Percentiles rank a stretch among this genome's conserved stretches.
These are phyloP conservation scores for Verticillium nubilum DNA, from an alignment of 2,329 filamentous ascomycete species.

Conservation along the genomic window DNA sequence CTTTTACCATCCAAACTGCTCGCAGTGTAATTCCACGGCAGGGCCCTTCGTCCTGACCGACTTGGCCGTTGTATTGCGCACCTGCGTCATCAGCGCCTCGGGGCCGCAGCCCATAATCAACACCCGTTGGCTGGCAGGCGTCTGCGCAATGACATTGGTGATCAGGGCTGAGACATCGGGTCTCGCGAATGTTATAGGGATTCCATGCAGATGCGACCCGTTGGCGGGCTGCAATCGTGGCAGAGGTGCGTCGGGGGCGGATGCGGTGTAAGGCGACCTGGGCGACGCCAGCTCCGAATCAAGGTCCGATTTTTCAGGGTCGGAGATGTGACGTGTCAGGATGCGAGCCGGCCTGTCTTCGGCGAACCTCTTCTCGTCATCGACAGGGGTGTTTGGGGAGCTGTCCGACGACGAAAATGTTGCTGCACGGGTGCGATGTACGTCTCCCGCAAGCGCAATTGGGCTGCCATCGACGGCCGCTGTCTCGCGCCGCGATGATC, in stretches of 20 bases:
- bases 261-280: not conserved
- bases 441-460: not conserved
- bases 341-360: slow-evolving; percentile 5
- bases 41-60: slow-evolving; percentile 34
- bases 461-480: slow-evolving; percentile 4
- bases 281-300: slow-evolving; percentile 13
- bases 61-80: slow-evolving; percentile 33
- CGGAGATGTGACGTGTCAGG: slow-evolving; percentile 8
- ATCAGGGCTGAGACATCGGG: slow-evolving; percentile 33
- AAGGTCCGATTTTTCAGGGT: slow-evolving; percentile 13
- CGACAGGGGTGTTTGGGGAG: not conserved
- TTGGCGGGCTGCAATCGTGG: not conserved
- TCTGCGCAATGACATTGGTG: slow-evolving; percentile 19
- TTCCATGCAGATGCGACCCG: slow-evolving; percentile 7
- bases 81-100: slow-evolving; percentile 30
- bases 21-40: slow-evolving; percentile 41
- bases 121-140: slow-evolving; percentile 24
- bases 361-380: slow-evolving; percentile 2
- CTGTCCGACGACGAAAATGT: slow-evolving; percentile 2
- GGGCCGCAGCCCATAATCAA: slow-evolving; percentile 43
- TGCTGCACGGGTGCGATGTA: not conserved
- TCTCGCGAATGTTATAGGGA: slow-evolving; percentile 23
- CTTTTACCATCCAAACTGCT: slow-evolving; percentile 38
- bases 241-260: not conserved
- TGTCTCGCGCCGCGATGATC: not conserved